phyloP scores from a whole-genome alignment of 75 land plant species.

The Cupressus sempervirens region DNA sequence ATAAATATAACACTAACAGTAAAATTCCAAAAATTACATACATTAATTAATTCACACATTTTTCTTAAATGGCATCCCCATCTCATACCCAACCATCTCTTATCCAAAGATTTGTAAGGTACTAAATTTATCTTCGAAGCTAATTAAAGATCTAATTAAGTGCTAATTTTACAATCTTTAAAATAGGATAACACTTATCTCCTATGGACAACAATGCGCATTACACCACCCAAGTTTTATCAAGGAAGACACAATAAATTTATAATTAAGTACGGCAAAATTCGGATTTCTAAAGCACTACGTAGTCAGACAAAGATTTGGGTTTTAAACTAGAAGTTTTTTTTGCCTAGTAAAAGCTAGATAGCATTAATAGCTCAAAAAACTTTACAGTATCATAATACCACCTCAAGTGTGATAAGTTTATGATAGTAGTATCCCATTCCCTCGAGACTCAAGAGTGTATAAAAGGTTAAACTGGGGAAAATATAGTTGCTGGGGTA shows the following conservation, averaged over 20 bases:
- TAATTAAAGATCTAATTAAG: too few species aligned
- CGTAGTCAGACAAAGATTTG: neutral
- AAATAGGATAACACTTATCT: neutral
- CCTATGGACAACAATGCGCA: neutral
- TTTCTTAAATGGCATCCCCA: too few species aligned
- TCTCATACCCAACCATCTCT: too few species aligned
- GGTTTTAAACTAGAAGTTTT: neutral
- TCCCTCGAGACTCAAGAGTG: neutral
- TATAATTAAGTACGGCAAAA: neutral
- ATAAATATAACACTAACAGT: too few species aligned
- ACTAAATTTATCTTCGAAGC: too few species aligned
- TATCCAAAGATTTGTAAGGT: too few species aligned
- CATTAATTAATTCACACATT: too few species aligned
- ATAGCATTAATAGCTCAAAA: neutral
- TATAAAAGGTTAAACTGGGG: neutral
- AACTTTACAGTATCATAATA: too few species aligned
- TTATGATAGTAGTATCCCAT: too few species aligned
- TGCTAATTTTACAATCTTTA: neutral
- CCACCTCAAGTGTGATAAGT: neutral
- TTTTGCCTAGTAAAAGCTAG: neutral
- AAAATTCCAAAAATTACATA: too few species aligned
- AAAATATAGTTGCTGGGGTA: too few species aligned
- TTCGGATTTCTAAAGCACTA: neutral
- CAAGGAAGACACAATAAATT: neutral
- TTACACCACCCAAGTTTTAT: neutral